Conservation (phyloP, 2,329 filamentous ascomycete species). For the Daldinia sp. region DNA sequence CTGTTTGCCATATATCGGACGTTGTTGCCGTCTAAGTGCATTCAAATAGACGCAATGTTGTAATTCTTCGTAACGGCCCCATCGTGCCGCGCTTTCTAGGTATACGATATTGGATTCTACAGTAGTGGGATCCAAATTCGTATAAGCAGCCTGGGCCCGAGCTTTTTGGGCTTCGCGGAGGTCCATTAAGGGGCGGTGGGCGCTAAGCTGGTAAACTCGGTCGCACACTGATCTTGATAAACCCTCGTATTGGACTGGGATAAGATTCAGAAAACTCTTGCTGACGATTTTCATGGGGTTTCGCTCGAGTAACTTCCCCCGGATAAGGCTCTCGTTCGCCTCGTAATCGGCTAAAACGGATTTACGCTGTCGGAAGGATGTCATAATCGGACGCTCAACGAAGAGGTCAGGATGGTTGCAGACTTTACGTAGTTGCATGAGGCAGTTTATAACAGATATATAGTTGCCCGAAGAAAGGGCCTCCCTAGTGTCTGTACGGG, state of each 20-base stretch:
- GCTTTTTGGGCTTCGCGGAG: conserved; percentile 75
- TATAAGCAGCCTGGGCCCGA: conserved; percentile 64
- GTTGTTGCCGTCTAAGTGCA: conserved; percentile 78
- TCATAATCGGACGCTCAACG: conserved; percentile 94
- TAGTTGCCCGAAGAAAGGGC: conserved; percentile 94
- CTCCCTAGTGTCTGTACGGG: conserved; percentile 85
- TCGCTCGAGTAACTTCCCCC: conserved; percentile 68
- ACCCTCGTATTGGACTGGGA: conserved; percentile 75
- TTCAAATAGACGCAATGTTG: conserved; percentile 85
- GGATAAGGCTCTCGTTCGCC: conserved; percentile 74
- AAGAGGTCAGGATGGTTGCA: conserved; percentile 99
- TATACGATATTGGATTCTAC: conserved; percentile 75
- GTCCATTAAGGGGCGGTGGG: conserved; percentile 73
- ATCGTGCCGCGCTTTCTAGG: conserved; percentile 75
- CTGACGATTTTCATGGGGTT: conserved; percentile 71
- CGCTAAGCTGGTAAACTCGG: conserved; percentile 71
- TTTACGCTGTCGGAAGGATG: conserved; percentile 89
- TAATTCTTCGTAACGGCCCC: conserved; percentile 77
- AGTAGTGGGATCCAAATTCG: conserved; percentile 69
- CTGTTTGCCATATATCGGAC: conserved; percentile 81
- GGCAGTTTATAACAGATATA: conserved; percentile 95
- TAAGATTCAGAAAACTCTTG: conserved; percentile 79
- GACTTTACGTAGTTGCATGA: conserved; percentile 97
- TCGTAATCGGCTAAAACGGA: conserved; percentile 80
- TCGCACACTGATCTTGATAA: conserved; percentile 64